These are phyloP conservation scores for Trifolium pratense DNA, from an alignment of 306 rosid genomes.

Conservation along the genomic window DNA sequence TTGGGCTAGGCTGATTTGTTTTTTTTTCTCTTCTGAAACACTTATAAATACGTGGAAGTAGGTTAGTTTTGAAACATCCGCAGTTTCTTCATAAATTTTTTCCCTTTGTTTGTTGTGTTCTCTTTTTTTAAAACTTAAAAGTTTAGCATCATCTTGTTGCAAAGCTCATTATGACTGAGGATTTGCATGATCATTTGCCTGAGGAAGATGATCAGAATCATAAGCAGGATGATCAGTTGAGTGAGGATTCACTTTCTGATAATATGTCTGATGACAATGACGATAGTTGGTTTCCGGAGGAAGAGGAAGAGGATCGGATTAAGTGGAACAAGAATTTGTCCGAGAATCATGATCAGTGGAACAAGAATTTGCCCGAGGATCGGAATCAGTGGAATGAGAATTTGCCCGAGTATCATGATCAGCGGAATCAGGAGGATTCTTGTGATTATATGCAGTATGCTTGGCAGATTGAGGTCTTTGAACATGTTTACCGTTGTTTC, in stretches of 20 bases:
- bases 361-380: neutral
- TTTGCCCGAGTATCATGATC: too few species aligned
- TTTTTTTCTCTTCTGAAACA: too few species aligned
- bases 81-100: too few species aligned
- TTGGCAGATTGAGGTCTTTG: too few species aligned
- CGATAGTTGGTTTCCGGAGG: neutral
- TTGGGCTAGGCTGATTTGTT: too few species aligned
- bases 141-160: too few species aligned
- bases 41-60: too few species aligned
- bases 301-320: neutral
- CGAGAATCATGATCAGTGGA: neutral
- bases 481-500: slow-evolving; percentile 49
- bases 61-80: too few species aligned
- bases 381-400: neutral
- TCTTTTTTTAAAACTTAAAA: too few species aligned
- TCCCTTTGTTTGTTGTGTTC: too few species aligned
- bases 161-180: neutral
- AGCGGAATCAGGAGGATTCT: too few species aligned
- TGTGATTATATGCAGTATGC: too few species aligned
- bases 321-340: neutral
- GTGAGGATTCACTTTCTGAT: neutral
- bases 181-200: neutral
- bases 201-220: neutral
- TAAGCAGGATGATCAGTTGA: neutral
- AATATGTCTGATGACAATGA: neutral